Base-by-base conservation (phyloP, 1,284 basidiomycete genomes). In the Rhodotorula sp. region DNA sequence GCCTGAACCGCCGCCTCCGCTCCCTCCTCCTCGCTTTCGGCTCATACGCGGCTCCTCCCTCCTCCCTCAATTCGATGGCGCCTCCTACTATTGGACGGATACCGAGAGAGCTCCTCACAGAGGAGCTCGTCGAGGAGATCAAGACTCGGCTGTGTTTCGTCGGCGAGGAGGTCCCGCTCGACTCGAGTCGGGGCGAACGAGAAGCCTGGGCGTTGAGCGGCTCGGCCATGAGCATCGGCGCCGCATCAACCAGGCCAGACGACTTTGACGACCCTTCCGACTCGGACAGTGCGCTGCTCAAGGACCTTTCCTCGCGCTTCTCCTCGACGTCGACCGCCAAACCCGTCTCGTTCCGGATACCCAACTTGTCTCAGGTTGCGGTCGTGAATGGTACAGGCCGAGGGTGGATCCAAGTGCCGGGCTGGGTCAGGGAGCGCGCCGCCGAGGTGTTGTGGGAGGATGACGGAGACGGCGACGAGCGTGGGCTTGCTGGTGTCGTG, bases 361-460 rank as follows among this genome's bases (percentile, higher is more conserved):
- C 70, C 19, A 53, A 67, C 47, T 48, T 71, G 17, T 46, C 47
- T 17, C n/a, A 20, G 49, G 63, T 56, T 17, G 29, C 54, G 7
- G 34, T 63, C 0, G 27, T 62, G 32, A 44, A 51, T 9, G 70
- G 71, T 0, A 63, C 59, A 20, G 66, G 72, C 2, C 59, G 66
- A 15, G 92, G 91, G 0, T 90, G 88, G 0, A 81, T 98, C 48
- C 83, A 90, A 54, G 87, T 99, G 52, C 95, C 95, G 0, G 94
- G 94, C 0, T 99, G 96, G 95, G 84, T 98, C 32, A 83, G 95
- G 48, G 94, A 97, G 79, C 85, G 94, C 13, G 90, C 90, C 0
- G 88, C 91, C 5, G 95, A 99, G 78, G 85, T 94, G 7, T 82
- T 98, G 1, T 97, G 97, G 74, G 91, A 92, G 77, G 87, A 53